Evolutionary conservation across 1,284 basidiomycete genomes (phyloP).

Genomic region (Uromyces viciae-fabae): DNA sequence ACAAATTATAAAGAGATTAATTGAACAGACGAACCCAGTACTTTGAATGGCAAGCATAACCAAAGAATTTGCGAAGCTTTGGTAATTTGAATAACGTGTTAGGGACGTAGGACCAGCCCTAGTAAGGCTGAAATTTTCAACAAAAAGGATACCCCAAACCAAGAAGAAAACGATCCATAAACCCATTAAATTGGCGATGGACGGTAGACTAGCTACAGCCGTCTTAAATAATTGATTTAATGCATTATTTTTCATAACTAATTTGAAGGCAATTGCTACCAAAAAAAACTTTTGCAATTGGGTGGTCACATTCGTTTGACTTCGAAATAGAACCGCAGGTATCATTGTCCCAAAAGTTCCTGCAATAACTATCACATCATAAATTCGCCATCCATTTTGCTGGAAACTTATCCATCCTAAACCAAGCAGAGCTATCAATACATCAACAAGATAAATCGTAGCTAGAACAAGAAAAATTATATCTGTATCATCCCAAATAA

Average conservation of each 20-base stretch:
- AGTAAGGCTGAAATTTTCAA: constrained; percentile 90
- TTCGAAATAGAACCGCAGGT: constrained; percentile 62
- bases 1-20: not conserved
- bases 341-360: constrained; percentile 83
- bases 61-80: constrained; percentile 71
- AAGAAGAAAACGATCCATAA: constrained; percentile 90
- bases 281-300: constrained; percentile 93
- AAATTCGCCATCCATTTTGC: constrained; percentile 78
- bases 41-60: constrained; percentile 70
- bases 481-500: constrained; percentile 59
- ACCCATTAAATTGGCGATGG: constrained; percentile 77
- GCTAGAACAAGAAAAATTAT: constrained; percentile 73
- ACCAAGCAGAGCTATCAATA: constrained; percentile 72
- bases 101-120: constrained; percentile 70
- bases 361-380: constrained; percentile 75
- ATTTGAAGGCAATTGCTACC: constrained; percentile 86
- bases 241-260: constrained; percentile 81
- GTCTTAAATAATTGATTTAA: constrained; percentile 97
- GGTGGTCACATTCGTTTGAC: constrained; percentile 49
- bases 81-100: constrained; percentile 73
- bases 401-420: constrained; percentile 79
- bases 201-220: constrained; percentile 78
- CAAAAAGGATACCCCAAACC: constrained; percentile 82
- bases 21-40: constrained; percentile 56
- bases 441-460: constrained; percentile 72